Evolutionary conservation across 192 early-diverging fungal genomes (phyloP), one percentile per base, ranked within the genome.

Genomic region (Spizellomyces sp.): DNA sequence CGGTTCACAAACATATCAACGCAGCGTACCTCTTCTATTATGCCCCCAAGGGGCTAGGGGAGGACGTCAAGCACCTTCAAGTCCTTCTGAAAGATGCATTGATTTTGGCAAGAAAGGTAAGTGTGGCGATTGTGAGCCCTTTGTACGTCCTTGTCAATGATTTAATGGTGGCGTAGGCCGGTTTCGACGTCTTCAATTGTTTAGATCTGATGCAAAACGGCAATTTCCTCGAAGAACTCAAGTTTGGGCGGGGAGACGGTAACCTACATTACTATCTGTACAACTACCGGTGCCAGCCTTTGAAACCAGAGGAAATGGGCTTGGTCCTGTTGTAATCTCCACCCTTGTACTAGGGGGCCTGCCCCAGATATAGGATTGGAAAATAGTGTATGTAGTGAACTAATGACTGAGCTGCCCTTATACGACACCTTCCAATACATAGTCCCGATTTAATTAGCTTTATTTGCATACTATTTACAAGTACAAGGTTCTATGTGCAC

Each of bases 1-100:
- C 86, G 22, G 83, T 77, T 22, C 89, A 96, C 68, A 77, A 45
- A 50, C 69, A 79, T 79, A 82, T 99, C 70, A 88, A 94, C 62
- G 96, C 96, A 0, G 95, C 96, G 10, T 99, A 99, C 67, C 73
- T 94, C 46, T 99, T 93, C 82, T 99, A 98, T 83, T 99, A 99
- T 77, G 81, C 70, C 36, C 82, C 82, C 14, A 80, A 84, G 66
- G 81, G 66, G 14, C 27, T 76, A 56, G 86, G 81, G 15, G 64
- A 81, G 58, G 78, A 86, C 62, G 80, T 81, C 71, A 74, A 80
- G 43, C 78, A 88, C 65, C 67, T 93, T 45, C 75, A 77, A 14
- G 73, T 64, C 15, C 76, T 99, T 47, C 85, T 96, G 61, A 84
- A 83, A n/a, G 94, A 95, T 74, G 90, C 89, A 8, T 81, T 98